Base-by-base conservation (phyloP, 352 stramenopile species). In the Phytophthora agathidicida region DNA sequence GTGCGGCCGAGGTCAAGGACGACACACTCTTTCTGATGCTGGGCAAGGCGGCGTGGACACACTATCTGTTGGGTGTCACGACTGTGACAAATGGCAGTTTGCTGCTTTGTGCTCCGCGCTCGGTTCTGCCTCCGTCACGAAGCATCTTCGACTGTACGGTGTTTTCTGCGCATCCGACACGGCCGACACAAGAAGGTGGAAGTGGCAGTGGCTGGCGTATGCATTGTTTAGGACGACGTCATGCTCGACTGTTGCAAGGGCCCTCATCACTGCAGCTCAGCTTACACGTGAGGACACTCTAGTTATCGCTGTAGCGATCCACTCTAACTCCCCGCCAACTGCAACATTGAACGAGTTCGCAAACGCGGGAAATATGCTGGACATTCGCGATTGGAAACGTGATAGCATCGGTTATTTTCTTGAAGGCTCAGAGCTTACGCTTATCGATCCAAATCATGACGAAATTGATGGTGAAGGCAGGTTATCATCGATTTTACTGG, bases 181-280 rank as follows among this genome's bases (percentile, higher is more conserved):
- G 8, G 28, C 41, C 1, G 56, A 65, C 17, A 20, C 44, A 24
- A 49, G 55, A 7, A 50, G 35, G 13, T 75, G 61, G 55, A 76
- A 76, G 22, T 76, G 67, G 67, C 48, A 54, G 24, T 76, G 67
- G 62, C 44, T 76, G 3, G 32, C 57, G 22, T 76, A 76, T 42
- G 67, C 67, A 3, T 24, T 76, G 11, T 76, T 73, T 30, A 70
- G 62, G 20, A 50, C 47, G 9, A 37, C 50, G 3, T 45, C 66
- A 16, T 13, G 31, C 3, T 68, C 61, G 8, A 47, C 37, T 3
- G 43, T 76, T 6, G 39, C 38, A 9, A 61, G 52, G 44, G 32
- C 54, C 0, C 43, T 64, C 10, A 45, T 75, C 17, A 60, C 66
- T 31, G 51, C 59, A 32, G 51, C 58, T 9, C 49, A 59, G 3